Evolutionary conservation across 257 asterid genomes (phyloP), one percentile per base, ranked within the genome.

Genomic region (Fraxinus americana): DNA sequence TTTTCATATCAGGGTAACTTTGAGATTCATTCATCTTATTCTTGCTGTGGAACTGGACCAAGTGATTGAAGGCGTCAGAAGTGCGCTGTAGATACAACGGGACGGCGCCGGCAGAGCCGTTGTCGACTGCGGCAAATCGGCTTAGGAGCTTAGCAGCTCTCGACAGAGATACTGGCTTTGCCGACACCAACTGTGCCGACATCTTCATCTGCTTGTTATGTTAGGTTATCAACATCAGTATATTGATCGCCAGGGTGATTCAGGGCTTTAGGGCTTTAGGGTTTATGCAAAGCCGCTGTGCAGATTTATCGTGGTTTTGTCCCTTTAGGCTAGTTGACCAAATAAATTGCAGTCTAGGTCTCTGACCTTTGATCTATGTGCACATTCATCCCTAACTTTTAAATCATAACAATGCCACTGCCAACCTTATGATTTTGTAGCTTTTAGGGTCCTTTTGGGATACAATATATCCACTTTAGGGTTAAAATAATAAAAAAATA

Each of bases 61-160:
- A 78, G 14, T 45, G 71, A 65, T 85, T 82, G 84, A 89, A 91
- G 63, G 94, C 88, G 4, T 88, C 82, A 2, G 92, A 78, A 25
- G 90, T 54, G 48, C 90, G 88, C 19, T 81, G 80, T 67, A 92
- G 67, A 80, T 86, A 92, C 36, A 85, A 10, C 38, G 87, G 76
- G 12, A 90, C 81, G 12, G 89, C 84, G 45, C 86, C 72, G 25
- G 94, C 85, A 48, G 94, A 84, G 19, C 91, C 96, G 61, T 79
- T 84, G 0, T 89, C 90, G 45, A 84, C 75, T 74, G 84, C 65
- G 66, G 89, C 82, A 77, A 92, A 92, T 65, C 79, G 57, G 39
- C 82, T 38, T 29, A 92, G 70, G 41, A 80, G 83, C 66, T 84
- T 85, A 0, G 94, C 89, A 7, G 94, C 96, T 29, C 86, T 73